Conservation (phyloP, 345 rosid genomes). For the Eutrema yunnanense region DNA sequence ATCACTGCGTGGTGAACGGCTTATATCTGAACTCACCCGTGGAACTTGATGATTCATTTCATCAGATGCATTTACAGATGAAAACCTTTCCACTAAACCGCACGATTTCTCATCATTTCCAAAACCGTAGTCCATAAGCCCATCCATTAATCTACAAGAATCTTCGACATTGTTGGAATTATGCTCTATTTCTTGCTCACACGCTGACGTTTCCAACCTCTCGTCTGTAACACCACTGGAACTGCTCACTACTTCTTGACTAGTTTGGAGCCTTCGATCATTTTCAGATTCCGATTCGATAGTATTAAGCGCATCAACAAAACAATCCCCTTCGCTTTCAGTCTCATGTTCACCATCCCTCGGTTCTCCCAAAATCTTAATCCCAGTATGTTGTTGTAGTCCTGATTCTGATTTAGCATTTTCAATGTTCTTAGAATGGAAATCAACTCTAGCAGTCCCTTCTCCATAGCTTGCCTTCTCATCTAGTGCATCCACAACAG, state of each 20-base stretch:
- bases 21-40: conserved; percentile 26
- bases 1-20: not conserved
- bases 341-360: conserved; percentile 45
- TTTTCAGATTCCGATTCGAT: conserved; percentile 65
- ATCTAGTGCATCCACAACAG: conserved; percentile 10
- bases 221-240: not conserved
- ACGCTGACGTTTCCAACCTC: conserved; percentile 8
- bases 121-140: not conserved
- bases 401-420: conserved; percentile 26
- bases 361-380: conserved; percentile 59
- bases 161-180: not conserved
- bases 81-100: not conserved
- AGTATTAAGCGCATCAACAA: conserved; percentile 76
- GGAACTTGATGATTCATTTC: conserved; percentile 30
- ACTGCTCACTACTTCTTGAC: conserved; percentile 1
- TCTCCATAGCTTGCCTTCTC: conserved; percentile 11
- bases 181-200: conserved; percentile 10
- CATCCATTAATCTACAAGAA: not conserved
- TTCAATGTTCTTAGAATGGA: conserved; percentile 22
- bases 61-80: conserved; percentile 26
- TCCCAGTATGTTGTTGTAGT: conserved; percentile 37
- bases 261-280: conserved; percentile 27
- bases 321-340: conserved; percentile 79
- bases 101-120: conserved; percentile 12
- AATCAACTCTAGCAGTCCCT: conserved; percentile 27